Conservation (phyloP, 2,329 filamentous ascomycete species). For the Epichloe baconii region DNA sequence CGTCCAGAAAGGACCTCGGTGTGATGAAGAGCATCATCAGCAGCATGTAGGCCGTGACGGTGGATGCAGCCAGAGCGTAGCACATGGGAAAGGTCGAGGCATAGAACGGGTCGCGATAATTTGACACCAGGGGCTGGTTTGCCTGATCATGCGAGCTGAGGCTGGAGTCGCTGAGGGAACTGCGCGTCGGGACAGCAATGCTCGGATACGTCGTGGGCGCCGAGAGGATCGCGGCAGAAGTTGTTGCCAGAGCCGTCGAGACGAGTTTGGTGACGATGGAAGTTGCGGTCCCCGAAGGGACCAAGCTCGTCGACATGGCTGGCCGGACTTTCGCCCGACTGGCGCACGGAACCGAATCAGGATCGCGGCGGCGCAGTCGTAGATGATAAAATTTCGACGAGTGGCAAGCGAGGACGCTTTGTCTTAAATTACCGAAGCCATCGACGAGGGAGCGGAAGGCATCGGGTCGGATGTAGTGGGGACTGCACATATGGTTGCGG, state of each 20-base stretch:
- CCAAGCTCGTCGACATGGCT: slow-evolving; percentile 5
- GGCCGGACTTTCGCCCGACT: slow-evolving; percentile 1
- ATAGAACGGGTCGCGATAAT: slow-evolving; percentile 80
- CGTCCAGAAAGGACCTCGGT: slow-evolving; percentile 83
- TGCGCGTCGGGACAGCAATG: background rate
- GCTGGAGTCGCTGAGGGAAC: slow-evolving; percentile 18
- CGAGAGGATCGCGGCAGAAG: background rate
- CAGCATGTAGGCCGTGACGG: slow-evolving; percentile 80
- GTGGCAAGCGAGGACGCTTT: background rate
- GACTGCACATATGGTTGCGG: too few relatives aligned
- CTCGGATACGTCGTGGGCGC: background rate
- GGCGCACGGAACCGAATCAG: background rate
- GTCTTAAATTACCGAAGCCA: background rate
- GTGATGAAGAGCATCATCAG: slow-evolving; percentile 91
- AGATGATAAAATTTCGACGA: background rate
- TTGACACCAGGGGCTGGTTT: slow-evolving; percentile 36
- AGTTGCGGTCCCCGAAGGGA: slow-evolving; percentile 2
- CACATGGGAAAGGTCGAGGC: slow-evolving; percentile 85
- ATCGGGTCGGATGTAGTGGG: background rate
- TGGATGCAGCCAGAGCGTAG: slow-evolving; percentile 85
- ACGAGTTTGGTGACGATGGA: background rate
- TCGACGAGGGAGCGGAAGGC: background rate
- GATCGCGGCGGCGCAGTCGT: background rate
- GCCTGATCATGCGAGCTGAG: slow-evolving; percentile 16
- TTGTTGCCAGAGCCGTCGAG: background rate